These are phyloP conservation scores for Boletus holoroseus DNA, from an alignment of 1,284 basidiomycete species.

Conservation along the genomic window DNA sequence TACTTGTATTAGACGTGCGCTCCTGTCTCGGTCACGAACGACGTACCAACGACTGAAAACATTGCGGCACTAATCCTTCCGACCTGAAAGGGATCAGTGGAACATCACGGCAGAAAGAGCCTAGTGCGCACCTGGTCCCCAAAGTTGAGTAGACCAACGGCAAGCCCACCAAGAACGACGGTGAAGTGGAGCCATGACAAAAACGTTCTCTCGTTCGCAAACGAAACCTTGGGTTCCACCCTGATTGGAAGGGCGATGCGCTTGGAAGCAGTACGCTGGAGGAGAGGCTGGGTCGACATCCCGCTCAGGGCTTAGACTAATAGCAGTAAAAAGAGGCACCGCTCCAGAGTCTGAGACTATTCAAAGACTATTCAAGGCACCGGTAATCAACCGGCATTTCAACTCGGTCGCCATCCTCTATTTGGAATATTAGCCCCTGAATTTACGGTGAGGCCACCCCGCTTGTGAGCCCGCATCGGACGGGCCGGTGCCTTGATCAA, in stretches of 20 bases:
- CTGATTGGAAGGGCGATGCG: slow-evolving; percentile 92
- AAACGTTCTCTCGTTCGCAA: slow-evolving; percentile 94
- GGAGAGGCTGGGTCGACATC: slow-evolving; percentile 95
- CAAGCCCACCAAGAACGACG: slow-evolving; percentile 88
- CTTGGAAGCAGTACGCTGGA: slow-evolving; percentile 93
- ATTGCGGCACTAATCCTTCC: slow-evolving; percentile 89
- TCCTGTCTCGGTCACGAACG: not conserved
- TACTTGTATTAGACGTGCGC: slow-evolving; percentile 32
- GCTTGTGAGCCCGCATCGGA: not conserved
- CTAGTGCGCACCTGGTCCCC: slow-evolving; percentile 73
- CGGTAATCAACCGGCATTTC: slow-evolving; percentile 18
- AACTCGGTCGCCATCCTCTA: slow-evolving; percentile 6
- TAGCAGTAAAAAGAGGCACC: slow-evolving; percentile 11
- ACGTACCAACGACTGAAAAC: slow-evolving; percentile 85
- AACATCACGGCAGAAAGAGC: not conserved
- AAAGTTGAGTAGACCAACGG: slow-evolving; percentile 96
- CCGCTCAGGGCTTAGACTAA: not conserved
- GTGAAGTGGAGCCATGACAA: slow-evolving; percentile 96
- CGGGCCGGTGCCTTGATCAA: not conserved
- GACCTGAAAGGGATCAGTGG: slow-evolving; percentile 46
- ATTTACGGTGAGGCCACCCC: not conserved
- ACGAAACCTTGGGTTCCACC: slow-evolving; percentile 92
- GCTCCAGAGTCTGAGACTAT: not conserved
- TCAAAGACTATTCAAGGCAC: not conserved
- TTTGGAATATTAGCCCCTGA: slow-evolving; percentile 25